Base-by-base conservation (phyloP, 306 rosid species). In the Potentilla sterilis region DNA sequence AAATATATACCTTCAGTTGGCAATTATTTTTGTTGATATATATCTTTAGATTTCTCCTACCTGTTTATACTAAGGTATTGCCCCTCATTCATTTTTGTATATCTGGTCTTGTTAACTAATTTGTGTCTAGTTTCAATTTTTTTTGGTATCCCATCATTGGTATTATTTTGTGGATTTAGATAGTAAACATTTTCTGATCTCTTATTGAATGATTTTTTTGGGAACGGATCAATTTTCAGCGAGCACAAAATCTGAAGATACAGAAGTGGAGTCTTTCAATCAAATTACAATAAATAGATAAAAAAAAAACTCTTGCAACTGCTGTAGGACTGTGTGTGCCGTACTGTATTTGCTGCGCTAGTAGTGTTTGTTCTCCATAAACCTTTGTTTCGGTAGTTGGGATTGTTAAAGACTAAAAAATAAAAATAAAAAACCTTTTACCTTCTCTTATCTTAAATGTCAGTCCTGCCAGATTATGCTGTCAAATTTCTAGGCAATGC, bases 401-500 rank as follows among this genome's bases (percentile, higher is more conserved):
- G 32, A n/a, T 55, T 11, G 19, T 19, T 7, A 19, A 14, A 13
- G 15, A 48, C 4, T 42, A 42, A 42, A 49, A 51, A 16, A 6
- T 12, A 18, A 51, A 16, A 18, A 51, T 18, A 16, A 16, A 51
- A 16, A 51, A 51, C 1, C 8, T 18, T 18, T 6, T 44, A 3
- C 5, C 5, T 37, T 37, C 40, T 37, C 0, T 11, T 46, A 2
- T 46, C 12, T 46, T 3, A 46, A 11, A 11, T 13, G 51, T 46
- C 51, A 46, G 14, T 6, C 11, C 38, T 58, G 42, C 24, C 22
- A 69, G 12, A 32, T 32, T 69, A 14, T 34, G 16, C 62, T 49
- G 46, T 70, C 16, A 35, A 69, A 48, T 71, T 70, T 52, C 22
- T 54, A 55, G 67, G 64, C 21, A 40, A 43, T 24, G 52, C 64